Base-by-base conservation (phyloP, 2,329 filamentous ascomycete genomes). In the Hypocrella siamensis region DNA sequence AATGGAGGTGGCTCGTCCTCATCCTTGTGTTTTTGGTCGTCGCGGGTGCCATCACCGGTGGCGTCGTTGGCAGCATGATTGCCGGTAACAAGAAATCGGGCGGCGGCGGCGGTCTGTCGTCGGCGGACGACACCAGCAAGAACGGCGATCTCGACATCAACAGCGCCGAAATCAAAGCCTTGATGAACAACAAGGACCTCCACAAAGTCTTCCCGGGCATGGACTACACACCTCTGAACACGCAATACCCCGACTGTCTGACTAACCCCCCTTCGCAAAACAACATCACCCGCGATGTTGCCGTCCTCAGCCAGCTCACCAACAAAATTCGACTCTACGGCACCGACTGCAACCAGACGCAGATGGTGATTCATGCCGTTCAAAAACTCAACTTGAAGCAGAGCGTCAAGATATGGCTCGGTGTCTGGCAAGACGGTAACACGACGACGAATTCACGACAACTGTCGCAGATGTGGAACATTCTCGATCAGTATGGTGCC, bases 261-360 rank as follows among this genome's bases (percentile, higher is more conserved):
- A 59, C 67, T 33, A 69, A 77, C 42, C 81, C 82, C 1, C 80
- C 88, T 0, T 86, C 78, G 21, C 88, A 94, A 51, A 93, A 96
- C 59, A 94, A 96, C 50, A 67, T 96, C 41, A 96, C 90, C 1
- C 75, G 83, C 32, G 88, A 96, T 50, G 62, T 94, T 36, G 88
- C 90, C 2, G 77, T 94, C 8, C 72, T 96, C 31, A 85, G 81
- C 10, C 85, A 93, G 51, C 64, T 96, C 27, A 93, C 85, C 37
- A 86, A 93, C 50, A 77, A 75, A 3, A 70, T 96, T 30, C 78
- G 88, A 6, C 65, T 94, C 1, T 96, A 96, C 51, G 88, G 88
- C 31, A 96, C 84, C 10, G 88, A 96, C 58, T 96, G 88, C 66
- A 94, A 94, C 55, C 88, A 96, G 56, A 96, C 88, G 0, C 72